A percentile compares a stretch with the other conserved stretches of the same genome.
phyloP scores from a whole-genome alignment of 2,329 filamentous ascomycete genomes.

The Neocucurbitaria cava region DNA sequence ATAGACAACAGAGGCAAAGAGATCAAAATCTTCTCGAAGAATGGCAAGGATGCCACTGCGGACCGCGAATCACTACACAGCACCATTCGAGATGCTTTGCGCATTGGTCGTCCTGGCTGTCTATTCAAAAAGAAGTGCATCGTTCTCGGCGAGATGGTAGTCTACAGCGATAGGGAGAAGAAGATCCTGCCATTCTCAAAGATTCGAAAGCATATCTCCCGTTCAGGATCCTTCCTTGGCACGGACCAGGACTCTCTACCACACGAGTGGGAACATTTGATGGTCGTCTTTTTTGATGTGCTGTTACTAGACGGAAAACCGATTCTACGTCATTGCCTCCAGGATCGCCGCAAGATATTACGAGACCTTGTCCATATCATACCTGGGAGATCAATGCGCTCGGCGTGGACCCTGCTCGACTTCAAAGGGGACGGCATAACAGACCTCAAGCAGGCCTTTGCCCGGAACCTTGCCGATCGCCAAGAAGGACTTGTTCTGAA shows the following conservation, averaged over 20 bases:
- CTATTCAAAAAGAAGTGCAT: slow-evolving; percentile 72
- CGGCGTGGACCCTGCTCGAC: slow-evolving; percentile 71
- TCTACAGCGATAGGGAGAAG: slow-evolving; percentile 72
- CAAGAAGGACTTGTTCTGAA: slow-evolving; percentile 86
- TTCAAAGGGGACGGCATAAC: slow-evolving; percentile 56
- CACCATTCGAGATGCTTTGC: slow-evolving; percentile 69
- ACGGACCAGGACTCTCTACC: slow-evolving; percentile 71
- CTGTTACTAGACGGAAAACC: slow-evolving; percentile 63
- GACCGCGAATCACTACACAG: slow-evolving; percentile 71
- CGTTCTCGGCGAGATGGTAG: slow-evolving; percentile 81
- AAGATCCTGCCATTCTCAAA: slow-evolving; percentile 79
- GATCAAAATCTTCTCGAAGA: slow-evolving; percentile 89
- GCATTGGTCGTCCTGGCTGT: slow-evolving; percentile 65
- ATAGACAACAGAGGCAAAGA: slow-evolving; percentile 60
- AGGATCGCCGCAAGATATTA: slow-evolving; percentile 67
- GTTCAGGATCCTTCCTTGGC: slow-evolving; percentile 74
- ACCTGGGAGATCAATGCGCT: slow-evolving; percentile 70
- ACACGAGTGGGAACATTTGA: slow-evolving; percentile 63
- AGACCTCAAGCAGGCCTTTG: slow-evolving; percentile 60
- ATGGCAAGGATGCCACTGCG: slow-evolving; percentile 83
- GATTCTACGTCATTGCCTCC: slow-evolving; percentile 62
- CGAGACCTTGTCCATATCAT: slow-evolving; percentile 61
- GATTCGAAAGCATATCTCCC: slow-evolving; percentile 78
- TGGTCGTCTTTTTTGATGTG: slow-evolving; percentile 68
- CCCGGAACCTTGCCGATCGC: slow-evolving; percentile 67